Base-by-base conservation (phyloP, 2,329 filamentous ascomycete genomes). In the Aspergillus tamarii region DNA sequence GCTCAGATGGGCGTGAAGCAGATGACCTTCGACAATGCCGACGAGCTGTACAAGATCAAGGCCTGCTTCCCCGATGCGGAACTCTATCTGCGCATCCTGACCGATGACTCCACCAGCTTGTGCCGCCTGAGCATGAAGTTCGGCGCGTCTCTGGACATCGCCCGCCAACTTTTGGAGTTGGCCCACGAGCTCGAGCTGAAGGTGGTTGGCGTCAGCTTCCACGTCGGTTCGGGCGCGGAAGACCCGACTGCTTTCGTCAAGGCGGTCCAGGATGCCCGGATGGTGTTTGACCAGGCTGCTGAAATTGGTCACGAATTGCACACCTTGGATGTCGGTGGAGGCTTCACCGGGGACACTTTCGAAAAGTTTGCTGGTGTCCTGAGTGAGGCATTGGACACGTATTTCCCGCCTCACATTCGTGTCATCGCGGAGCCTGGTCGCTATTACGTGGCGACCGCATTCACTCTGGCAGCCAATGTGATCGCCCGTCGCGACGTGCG, bases 21-120 rank as follows among this genome's bases (percentile, higher is more conserved):
- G 85, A 98, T 99, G 94, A 99, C 95, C 2, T 98, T 99, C 77
- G 95, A 99, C 86, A 99, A 99, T 73, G 88, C 91, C 77, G 95
- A 99, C 78, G 95, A 99, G 85, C 87, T 99, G 59, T 93, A 94
- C 87, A 99, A 99, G 87, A 94, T 96, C 79, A 95, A 96, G 80
- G 91, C 93, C 80, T 87, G 95, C 72, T 97, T 87, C 76, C 94
- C 95, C 2, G 88, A 88, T 55, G 95, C 95, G 32, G 92, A 97
- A 83, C 88, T 99, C 48, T 96, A 91, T 80, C 85, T 99, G 66
- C 94, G 95, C 73, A 99, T 99, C 81, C 85, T 93, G 76, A 99
- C 95, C 65, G 95, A 99, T 77, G 95, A 99, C 78, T 96, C 94
- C 53, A 93, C 92, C 66, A 96, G 93, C 78, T 82, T 98, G 72